Evolutionary conservation across 345 rosid species (phyloP), one percentile per base, ranked within the genome.

Genomic region (Dipteronia dyeriana): DNA sequence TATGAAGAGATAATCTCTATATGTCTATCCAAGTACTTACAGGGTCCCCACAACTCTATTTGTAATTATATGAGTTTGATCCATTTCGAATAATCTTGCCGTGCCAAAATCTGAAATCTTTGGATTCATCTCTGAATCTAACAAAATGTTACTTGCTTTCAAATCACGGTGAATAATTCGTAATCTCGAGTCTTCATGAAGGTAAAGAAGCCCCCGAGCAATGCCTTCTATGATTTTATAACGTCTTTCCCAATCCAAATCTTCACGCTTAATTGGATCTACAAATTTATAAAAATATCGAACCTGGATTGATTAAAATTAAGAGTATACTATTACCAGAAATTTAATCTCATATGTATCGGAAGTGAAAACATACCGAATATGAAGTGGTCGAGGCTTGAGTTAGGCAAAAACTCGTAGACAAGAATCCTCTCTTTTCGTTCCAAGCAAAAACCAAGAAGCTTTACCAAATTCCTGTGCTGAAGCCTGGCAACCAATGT

Each of bases 401-500:
- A 43, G 38, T 84, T 84, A 14, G 82, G 79, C 60, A 84, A 16
- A 71, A 71, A 82, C 66, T 86, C 82, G 1, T 80, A 86, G 75
- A 86, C 31, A 7, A 81, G 85, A 74, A 86, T 51, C 66, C 78
- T 86, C 68, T 84, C 87, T 0, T 26, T 76, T 38, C 61, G 23
- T 61, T 86, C 75, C 65, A 71, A 49, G 82, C 87, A 80, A 68
- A 82, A 82, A 3, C 86, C 87, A 1, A 56, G 62, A 0, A 84
- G 78, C 63, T 80, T 70, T 23, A 82, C 89, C 60, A 86, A 65
- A 79, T 86, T 86, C 34, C 78, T 53, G 69, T 85, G 90, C 7
- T 84, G 81, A 64, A 87, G 88, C 61, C 70, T 82, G 66, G 85
- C 84, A 22, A 85, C 68, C 16, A 84, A 70, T 22, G 38, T 2